Evolutionary conservation across 2,329 filamentous ascomycete genomes (phyloP).

Genomic region (Chrysoporthe cubensis): DNA sequence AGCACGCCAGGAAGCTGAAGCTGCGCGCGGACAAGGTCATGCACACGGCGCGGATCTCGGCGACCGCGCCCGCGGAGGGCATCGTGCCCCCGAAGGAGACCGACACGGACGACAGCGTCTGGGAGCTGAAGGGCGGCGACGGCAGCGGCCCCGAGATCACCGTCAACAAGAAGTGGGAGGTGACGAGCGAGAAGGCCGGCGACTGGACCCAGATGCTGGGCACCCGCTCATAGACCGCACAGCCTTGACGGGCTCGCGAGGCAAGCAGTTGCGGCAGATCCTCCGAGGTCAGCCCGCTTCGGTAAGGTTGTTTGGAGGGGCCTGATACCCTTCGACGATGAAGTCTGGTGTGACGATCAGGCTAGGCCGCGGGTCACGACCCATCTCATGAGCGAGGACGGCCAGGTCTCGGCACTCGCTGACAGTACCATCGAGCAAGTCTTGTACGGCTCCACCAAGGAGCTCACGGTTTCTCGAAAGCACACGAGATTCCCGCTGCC

Average conservation of each 20-base stretch:
- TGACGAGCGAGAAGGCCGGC: conserved; percentile 10
- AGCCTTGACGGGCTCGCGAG: background rate
- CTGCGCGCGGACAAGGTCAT: conserved; percentile 2
- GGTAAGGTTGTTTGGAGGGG: too few relatives aligned
- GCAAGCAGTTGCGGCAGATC: too few relatives aligned
- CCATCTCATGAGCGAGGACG: background rate
- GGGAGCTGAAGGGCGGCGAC: conserved; percentile 7
- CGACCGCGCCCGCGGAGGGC: background rate
- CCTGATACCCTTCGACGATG: too few relatives aligned
- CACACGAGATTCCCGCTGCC: too few relatives aligned
- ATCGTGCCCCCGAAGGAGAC: background rate
- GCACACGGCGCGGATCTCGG: conserved; percentile 5
- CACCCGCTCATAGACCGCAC: background rate
- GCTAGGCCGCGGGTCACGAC: background rate
- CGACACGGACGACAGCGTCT: conserved; percentile 4
- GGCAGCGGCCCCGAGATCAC: conserved; percentile 11
- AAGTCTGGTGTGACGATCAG: background rate
- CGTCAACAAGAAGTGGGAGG: conserved; percentile 5
- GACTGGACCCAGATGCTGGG: conserved; percentile 16
- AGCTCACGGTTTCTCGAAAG: too few relatives aligned
- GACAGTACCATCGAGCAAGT: background rate
- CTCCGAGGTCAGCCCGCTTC: too few relatives aligned
- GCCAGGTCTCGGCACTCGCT: background rate
- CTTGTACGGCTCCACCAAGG: too few relatives aligned
- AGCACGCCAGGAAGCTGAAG: conserved; percentile 5